These are phyloP conservation scores for Cercospora sp. DNA, from an alignment of 2,329 filamentous ascomycete genomes.

Conservation along the genomic window DNA sequence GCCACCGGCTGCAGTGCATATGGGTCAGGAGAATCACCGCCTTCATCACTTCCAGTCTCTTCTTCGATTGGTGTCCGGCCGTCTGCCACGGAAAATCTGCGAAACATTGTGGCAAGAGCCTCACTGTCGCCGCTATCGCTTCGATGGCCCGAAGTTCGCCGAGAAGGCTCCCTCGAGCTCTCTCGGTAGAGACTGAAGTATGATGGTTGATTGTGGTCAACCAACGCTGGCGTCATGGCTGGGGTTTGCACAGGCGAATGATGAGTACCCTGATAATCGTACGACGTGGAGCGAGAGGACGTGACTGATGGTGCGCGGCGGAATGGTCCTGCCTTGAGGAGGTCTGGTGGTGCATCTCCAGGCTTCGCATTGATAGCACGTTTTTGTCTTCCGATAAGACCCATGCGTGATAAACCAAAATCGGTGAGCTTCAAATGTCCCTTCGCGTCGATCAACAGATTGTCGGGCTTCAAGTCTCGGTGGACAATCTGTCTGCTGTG, in stretches of 20 bases:
- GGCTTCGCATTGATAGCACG: constrained; percentile 76
- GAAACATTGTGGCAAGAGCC: constrained; percentile 75
- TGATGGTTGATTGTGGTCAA: constrained; percentile 71
- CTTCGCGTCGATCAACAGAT: constrained; percentile 93
- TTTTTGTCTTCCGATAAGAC: constrained; percentile 93
- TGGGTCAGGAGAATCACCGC: constrained; percentile 72
- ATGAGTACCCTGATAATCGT: constrained; percentile 73
- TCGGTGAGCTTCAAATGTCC: constrained; percentile 96
- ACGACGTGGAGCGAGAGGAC: constrained; percentile 89
- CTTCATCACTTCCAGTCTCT: constrained; percentile 67
- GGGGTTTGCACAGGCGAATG: constrained; percentile 84
- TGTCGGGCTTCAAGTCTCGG: constrained; percentile 94
- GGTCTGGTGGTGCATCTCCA: constrained; percentile 83
- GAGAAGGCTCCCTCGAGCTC: constrained; percentile 57
- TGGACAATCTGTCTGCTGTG: constrained; percentile 95
- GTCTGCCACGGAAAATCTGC: constrained; percentile 61
- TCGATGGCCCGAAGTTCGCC: constrained; percentile 73
- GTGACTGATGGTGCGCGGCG: constrained; percentile 79
- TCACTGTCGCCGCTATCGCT: constrained; percentile 95
- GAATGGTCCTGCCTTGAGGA: constrained; percentile 90
- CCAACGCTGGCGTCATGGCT: constrained; percentile 74
- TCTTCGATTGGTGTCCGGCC: constrained; percentile 70
- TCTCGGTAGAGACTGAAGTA: constrained; percentile 81
- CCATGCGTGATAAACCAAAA: constrained; percentile 96
- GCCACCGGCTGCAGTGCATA: constrained; percentile 62